These are phyloP conservation scores for Gonium pectorale DNA, from an alignment of 139 green algal genomes.

Conservation along the genomic window DNA sequence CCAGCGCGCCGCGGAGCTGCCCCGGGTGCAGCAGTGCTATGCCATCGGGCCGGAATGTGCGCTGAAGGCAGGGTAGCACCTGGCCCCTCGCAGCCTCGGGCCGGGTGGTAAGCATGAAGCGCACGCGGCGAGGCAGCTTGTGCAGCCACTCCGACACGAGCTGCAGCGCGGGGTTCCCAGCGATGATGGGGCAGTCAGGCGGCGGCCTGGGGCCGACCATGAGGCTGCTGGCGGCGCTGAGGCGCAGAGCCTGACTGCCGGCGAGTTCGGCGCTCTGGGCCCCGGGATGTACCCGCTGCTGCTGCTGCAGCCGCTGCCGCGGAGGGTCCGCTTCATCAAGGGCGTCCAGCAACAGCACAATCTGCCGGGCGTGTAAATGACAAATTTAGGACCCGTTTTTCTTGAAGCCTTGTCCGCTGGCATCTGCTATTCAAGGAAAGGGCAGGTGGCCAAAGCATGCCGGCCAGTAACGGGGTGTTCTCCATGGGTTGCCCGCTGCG, in stretches of 20 bases:
- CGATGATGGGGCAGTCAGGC: background rate
- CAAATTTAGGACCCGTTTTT: no score
- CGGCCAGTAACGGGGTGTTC: no score
- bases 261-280: no score
- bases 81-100: background rate
- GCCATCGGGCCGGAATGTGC: no score
- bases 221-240: background rate
- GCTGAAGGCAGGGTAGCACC: background rate
- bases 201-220: no score
- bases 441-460: no score
- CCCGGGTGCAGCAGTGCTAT: no score
- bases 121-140: background rate
- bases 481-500: no score
- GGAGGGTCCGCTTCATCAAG: conserved; percentile 21
- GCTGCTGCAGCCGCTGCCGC: background rate
- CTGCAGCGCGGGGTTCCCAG: background rate
- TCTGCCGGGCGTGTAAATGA: background rate
- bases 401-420: no score
- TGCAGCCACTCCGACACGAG: background rate
- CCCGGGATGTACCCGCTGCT: background rate
- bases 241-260: no score
- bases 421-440: no score
- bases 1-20: no score
- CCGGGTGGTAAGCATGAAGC: conserved; percentile 1
- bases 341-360: conserved; percentile 15